Evolutionary conservation across 495 filamentous ascomycete genomes (phyloP), one percentile per base, ranked within the genome.

Genomic region (Xylaria curta): DNA sequence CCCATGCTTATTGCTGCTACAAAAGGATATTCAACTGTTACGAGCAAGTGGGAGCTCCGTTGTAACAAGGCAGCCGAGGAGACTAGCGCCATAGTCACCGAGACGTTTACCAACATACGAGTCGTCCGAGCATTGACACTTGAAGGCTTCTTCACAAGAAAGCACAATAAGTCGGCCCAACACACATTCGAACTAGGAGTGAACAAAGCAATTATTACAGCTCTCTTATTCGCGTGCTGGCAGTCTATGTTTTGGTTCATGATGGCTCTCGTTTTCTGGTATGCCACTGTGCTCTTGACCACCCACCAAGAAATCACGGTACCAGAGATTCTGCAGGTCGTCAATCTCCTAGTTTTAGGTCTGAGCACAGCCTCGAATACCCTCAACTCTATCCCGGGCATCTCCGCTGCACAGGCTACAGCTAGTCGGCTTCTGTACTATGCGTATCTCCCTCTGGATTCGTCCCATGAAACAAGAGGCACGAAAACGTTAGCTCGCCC

Each of bases 221-320:
- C 94, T 15, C 74, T 90, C 51, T 86, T 95, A 6, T 97, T 90
- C 78, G 96, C 96, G 3, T 78, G 95, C 24, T 87, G 90, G 26
- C 91, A 95, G 76, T 89, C 91, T 1, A 84, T 87, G 17, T 84
- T 90, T 33, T 86, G 90, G 71, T 94, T 94, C 78, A 84, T 92
- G 44, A 90, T 88, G n/a, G 93, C 94, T 0, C 78, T 97, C 26
- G 87, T 97, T 21, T 96, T 97, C 78, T 97, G 91, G 80, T 96
- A 93, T 78, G 94, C 93, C 5, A 87, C 92, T 0, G 79, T 87
- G 4, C 82, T 97, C 10, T 86, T 90, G 46, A 81, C 83, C 6
- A 78, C 76, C 10, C 76, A 82, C 2, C 71, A 85, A 19, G 86
- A 72, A 76, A 81, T 36, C 78, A 79, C 72, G 2, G 79, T 91